phyloP scores from a whole-genome alignment of 2,329 filamentous ascomycete species.

The Aspergillus chevalieri region DNA sequence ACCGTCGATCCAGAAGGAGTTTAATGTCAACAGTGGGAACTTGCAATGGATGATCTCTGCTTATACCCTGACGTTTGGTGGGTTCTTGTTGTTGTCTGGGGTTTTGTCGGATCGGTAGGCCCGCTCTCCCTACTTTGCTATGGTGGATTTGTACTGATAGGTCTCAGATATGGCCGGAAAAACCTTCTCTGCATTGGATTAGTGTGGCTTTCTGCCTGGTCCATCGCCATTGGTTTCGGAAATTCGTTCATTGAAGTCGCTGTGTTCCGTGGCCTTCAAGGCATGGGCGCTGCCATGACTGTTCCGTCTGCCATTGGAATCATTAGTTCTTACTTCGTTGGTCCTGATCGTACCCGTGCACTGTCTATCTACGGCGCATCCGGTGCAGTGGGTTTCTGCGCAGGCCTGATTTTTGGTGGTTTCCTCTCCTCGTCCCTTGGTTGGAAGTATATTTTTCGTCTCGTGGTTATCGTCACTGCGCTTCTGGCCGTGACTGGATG shows the following conservation, averaged over 20 bases:
- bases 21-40: constrained; percentile 27
- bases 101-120: constrained; percentile 29
- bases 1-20: constrained; percentile 36
- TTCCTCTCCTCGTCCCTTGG: constrained; percentile 35
- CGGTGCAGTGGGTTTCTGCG: constrained; percentile 36
- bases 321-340: constrained; percentile 38
- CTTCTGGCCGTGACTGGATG: constrained; percentile 24
- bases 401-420: constrained; percentile 35
- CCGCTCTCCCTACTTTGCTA: background rate
- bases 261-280: constrained; percentile 41
- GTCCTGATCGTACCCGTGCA: constrained; percentile 32
- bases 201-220: constrained; percentile 31
- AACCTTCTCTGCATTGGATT: constrained; percentile 35
- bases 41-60: constrained; percentile 40
- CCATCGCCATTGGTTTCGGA: constrained; percentile 34
- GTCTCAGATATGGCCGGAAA: constrained; percentile 30
- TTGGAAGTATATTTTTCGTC: constrained; percentile 36
- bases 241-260: constrained; percentile 37
- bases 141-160: constrained; percentile 3
- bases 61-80: constrained; percentile 37
- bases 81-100: constrained; percentile 27
- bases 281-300: constrained; percentile 43
- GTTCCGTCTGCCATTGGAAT: constrained; percentile 44
- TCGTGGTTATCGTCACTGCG: constrained; percentile 30
- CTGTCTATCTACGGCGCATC: constrained; percentile 37